Base-by-base conservation (phyloP, 2,329 filamentous ascomycete genomes). In the Diaporthe ilicicola region DNA sequence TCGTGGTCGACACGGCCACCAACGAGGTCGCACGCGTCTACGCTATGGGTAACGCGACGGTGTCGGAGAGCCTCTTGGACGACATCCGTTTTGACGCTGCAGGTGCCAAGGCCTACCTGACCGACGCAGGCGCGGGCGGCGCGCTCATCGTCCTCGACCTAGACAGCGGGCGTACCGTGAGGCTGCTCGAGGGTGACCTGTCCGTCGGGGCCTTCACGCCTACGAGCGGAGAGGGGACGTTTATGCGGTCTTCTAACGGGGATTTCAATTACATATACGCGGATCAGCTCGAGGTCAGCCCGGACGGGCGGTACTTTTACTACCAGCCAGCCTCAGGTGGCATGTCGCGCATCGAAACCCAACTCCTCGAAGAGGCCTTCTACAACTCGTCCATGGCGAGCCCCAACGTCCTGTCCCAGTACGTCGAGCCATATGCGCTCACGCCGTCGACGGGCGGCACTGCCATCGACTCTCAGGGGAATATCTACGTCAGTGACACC, bases 251-350 rank as follows among this genome's bases (percentile, higher is more conserved):
- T 8, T 29, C 37, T 3, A 39, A 53, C 13, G 70, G 70, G 4
- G 37, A 56, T 22, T 12, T 22, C 10, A 5, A 27, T 32, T 72
- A 61, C 24, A 22, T 70, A 3, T 19, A 50, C 17, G 70, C 70
- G 29, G 70, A 72, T 22, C 67, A 72, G 67, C 70, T 72, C 27
- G 70, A 72, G 53, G 70, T 72, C n/a, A 66, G 67, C 53, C 67
- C 67, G 37, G 70, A 72, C 29, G 70, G 51, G 22, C 9, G 8
- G 34, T 70, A 46, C 17, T 42, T 72, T 15, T 44, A 70, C 51
- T 72, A 56, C 9, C 67, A 70, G 67, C 67, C 70, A 13, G 70
- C 67, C 15, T 61, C 56, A 34, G 70, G 70, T 4, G 67, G 67
- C 17, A 61, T 72, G 70, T 70, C 39, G 17, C 67, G 70, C 22